These are phyloP conservation scores for Lachancea meyersii DNA, from an alignment of 805 yeast genomes.

Conservation along the genomic window DNA sequence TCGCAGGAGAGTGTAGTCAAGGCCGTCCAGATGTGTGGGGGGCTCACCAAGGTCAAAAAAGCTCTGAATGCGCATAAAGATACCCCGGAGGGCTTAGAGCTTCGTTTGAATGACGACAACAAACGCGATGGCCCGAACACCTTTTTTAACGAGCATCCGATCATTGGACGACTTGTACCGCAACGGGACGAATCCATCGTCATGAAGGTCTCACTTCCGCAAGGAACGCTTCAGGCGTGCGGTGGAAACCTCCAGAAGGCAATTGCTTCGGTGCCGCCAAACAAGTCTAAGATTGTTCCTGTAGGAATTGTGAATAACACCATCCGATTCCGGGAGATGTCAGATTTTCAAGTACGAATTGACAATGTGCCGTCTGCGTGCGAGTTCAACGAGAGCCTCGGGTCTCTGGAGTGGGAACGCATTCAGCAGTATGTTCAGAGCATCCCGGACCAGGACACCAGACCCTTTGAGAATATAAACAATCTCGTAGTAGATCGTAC, in stretches of 20 bases:
- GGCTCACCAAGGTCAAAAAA: conserved; percentile 35
- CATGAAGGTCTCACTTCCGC: conserved; percentile 56
- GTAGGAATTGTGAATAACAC: conserved; percentile 61
- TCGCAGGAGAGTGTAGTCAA: conserved; percentile 42
- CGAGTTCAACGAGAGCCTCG: conserved; percentile 27
- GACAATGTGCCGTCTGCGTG: conserved; percentile 47
- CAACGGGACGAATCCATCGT: conserved; percentile 51
- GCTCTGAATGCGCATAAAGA: conserved; percentile 31
- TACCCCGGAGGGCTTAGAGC: conserved; percentile 24
- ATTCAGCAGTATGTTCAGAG: conserved; percentile 29
- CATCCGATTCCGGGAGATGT: conserved; percentile 74
- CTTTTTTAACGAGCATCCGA: conserved; percentile 50
- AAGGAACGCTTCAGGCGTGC: conserved; percentile 39
- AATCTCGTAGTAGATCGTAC: conserved; percentile 23
- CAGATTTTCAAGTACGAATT: conserved; percentile 77
- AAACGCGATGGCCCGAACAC: conserved; percentile 33
- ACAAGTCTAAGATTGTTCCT: conserved; percentile 45
- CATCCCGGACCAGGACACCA: conserved; percentile 34
- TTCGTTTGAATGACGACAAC: conserved; percentile 36
- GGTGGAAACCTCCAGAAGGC: conserved; percentile 41
- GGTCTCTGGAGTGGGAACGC: conserved; percentile 28
- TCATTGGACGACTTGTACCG: conserved; percentile 43
- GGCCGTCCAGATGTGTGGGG: conserved; percentile 70
- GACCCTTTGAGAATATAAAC: conserved; percentile 35
- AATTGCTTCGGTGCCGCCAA: conserved; percentile 28